phyloP scores from a whole-genome alignment of 164 flowering plant species.

The Macadamia integrifolia region DNA sequence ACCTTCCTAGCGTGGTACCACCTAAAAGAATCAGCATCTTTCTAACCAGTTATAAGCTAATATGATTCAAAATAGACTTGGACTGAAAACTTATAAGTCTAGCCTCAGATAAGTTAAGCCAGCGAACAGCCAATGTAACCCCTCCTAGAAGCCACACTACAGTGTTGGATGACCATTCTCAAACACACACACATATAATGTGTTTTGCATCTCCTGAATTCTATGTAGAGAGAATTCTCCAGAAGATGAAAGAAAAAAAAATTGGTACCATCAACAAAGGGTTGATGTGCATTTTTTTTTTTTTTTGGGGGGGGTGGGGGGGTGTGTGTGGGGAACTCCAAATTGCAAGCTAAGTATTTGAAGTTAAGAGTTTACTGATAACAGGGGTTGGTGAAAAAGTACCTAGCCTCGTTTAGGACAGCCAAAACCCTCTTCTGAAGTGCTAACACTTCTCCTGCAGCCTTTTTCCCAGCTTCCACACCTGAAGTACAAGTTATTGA shows the following conservation, averaged over 20 bases:
- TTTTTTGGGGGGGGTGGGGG: too few relatives aligned
- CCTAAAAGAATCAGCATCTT: too few relatives aligned
- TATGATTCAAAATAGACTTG: too few relatives aligned
- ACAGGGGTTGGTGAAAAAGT: not conserved
- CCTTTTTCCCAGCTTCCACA: conserved; percentile 98
- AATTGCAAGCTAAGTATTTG: not conserved
- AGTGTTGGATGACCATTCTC: not conserved
- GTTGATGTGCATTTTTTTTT: too few relatives aligned
- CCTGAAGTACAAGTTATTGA: conserved; percentile 35
- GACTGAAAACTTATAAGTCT: too few relatives aligned
- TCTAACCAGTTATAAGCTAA: too few relatives aligned
- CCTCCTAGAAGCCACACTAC: too few relatives aligned
- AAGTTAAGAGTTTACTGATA: not conserved
- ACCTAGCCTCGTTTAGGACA: conserved; percentile 93
- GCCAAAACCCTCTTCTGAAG: conserved; percentile 89
- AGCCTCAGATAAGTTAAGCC: too few relatives aligned
- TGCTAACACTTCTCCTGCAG: conserved; percentile 94
- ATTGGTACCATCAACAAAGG: too few relatives aligned
- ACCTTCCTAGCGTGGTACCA: too few relatives aligned
- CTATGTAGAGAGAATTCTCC: not conserved
- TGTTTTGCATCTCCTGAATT: not conserved
- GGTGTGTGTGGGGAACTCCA: too few relatives aligned
- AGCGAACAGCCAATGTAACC: too few relatives aligned
- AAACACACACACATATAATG: not conserved
- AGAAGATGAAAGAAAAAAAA: not conserved